Conservation (phyloP, 1,284 basidiomycete species). For the Coniferiporia weirii region DNA sequence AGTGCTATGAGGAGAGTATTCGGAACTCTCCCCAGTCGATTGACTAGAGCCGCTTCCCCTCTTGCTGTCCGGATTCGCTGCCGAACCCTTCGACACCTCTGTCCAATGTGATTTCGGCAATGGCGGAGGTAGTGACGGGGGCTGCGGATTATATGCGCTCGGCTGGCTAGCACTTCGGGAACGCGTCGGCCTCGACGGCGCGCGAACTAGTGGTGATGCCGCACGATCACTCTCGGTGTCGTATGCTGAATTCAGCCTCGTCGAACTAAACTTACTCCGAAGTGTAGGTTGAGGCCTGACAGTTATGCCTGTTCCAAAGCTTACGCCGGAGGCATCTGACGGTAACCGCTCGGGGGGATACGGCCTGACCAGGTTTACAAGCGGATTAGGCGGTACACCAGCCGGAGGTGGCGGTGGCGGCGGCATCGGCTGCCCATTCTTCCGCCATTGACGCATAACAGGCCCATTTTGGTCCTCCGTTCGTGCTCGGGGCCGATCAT, state of each 20-base stretch:
- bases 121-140: conserved; percentile 52
- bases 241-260: conserved; percentile 49
- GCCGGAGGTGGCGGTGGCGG: conserved; percentile 22
- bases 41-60: conserved; percentile 76
- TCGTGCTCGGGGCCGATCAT: conserved; percentile 59
- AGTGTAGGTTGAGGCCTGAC: conserved; percentile 44
- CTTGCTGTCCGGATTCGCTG: conserved; percentile 45
- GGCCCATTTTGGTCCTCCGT: conserved; percentile 69
- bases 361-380: conserved; percentile 28
- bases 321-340: conserved; percentile 48
- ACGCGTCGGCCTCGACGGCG: conserved; percentile 37
- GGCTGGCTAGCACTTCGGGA: conserved; percentile 76
- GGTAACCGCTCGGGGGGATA: conserved; percentile 45
- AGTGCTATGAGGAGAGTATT: conserved; percentile 74
- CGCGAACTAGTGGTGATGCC: conserved; percentile 17
- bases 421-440: conserved; percentile 21
- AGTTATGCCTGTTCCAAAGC: conserved; percentile 39
- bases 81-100: conserved; percentile 44
- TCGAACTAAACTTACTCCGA: conserved; percentile 69
- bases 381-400: conserved; percentile 20
- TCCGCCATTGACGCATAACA: conserved; percentile 62
- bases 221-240: conserved; percentile 32
- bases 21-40: conserved; percentile 71
- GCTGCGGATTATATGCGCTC: conserved; percentile 47
- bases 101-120: conserved; percentile 53